These are phyloP conservation scores for Tetrahymena thermophila DNA, from an alignment of 73 alveolate species.

Conservation along the genomic window DNA sequence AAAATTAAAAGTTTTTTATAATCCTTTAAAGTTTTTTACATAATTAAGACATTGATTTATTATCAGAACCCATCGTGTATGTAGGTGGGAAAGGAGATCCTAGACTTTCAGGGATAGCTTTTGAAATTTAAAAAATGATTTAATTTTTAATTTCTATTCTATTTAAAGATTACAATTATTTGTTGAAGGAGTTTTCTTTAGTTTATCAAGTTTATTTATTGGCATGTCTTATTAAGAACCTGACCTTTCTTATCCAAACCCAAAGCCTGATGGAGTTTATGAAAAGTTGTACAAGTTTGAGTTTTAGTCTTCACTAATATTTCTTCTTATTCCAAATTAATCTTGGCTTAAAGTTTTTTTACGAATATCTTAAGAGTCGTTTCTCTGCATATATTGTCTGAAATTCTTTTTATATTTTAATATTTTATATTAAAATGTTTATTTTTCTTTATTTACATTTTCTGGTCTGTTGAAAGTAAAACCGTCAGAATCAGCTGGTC, in stretches of 20 bases:
- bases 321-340: constrained; percentile 13
- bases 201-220: constrained; percentile 12
- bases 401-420: neutral
- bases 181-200: constrained; percentile 35
- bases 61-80: neutral
- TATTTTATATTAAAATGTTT: neutral
- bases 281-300: constrained; percentile 16
- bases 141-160: neutral
- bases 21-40: neutral
- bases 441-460: neutral
- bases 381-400: constrained; percentile 8
- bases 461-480: neutral
- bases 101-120: neutral
- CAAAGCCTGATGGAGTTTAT: constrained; percentile 2
- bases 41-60: neutral
- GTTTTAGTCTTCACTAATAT: neutral
- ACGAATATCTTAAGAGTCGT: constrained; percentile 11
- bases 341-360: constrained; percentile 12
- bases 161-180: neutral
- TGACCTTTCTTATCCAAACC: constrained; percentile 16
- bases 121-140: neutral
- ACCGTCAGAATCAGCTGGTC: neutral
- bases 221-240: constrained; percentile 33
- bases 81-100: neutral
- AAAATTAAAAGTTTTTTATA: neutral